A percentile compares a stretch with the other conserved stretches of the same genome.
These are phyloP conservation scores for Hemerocallis citrina DNA, from an alignment of 106 monocot genomes.

Conservation along the genomic window DNA sequence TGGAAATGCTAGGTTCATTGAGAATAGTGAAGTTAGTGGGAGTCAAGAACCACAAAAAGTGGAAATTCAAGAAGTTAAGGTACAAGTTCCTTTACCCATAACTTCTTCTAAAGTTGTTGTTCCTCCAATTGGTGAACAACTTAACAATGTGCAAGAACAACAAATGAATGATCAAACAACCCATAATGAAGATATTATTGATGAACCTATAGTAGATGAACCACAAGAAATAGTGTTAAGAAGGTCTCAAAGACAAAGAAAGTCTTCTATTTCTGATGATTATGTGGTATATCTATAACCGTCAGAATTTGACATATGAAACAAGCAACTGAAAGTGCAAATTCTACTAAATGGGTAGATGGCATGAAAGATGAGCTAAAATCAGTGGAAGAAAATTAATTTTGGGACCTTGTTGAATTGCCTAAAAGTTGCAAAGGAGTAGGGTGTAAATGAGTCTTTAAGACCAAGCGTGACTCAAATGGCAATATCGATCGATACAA, in stretches of 20 bases:
- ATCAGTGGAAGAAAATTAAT: slow-evolving; percentile 4
- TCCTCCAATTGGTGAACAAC: not conserved
- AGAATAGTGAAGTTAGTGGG: slow-evolving; percentile 5
- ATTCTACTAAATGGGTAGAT: slow-evolving; percentile 1
- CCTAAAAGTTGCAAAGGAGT: not conserved
- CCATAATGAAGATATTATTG: not conserved
- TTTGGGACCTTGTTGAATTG: not conserved
- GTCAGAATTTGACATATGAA: not conserved
- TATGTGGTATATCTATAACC: slow-evolving; percentile 8
- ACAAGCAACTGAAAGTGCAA: slow-evolving; percentile 1
- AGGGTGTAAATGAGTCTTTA: slow-evolving; percentile 3
- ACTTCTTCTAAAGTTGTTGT: not conserved
- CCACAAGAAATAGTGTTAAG: slow-evolving; percentile 2
- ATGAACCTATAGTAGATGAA: not conserved
- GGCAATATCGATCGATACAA: slow-evolving; percentile 14
- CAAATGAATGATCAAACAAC: not conserved
- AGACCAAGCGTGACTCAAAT: slow-evolving; percentile 1
- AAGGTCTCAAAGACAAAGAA: slow-evolving; percentile 1
- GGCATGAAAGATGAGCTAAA: slow-evolving; percentile 17
- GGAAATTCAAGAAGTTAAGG: slow-evolving; percentile 3
- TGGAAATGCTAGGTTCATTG: slow-evolving; percentile 9
- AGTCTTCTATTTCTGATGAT: slow-evolving; percentile 1
- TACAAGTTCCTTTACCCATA: not conserved
- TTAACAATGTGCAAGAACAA: not conserved
- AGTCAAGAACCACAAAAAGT: not conserved